Conservation (phyloP, 805 yeast genomes). For the Clavispora phyllophila region DNA sequence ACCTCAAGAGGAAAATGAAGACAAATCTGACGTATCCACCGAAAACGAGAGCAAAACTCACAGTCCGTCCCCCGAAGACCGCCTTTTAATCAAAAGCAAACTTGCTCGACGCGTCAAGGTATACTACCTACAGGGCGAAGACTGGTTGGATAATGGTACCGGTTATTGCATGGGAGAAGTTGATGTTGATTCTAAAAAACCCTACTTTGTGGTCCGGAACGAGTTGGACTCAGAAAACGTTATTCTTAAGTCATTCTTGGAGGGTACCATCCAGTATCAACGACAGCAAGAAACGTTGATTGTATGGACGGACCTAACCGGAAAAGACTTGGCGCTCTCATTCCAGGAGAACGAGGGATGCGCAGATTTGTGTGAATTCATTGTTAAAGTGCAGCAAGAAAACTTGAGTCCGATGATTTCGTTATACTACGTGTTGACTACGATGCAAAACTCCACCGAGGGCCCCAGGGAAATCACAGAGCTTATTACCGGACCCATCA, state of each 20-base stretch:
- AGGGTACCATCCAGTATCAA: slow-evolving; percentile 77
- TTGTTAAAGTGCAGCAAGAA: slow-evolving; percentile 60
- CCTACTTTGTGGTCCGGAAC: slow-evolving; percentile 67
- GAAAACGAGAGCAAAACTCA: not conserved
- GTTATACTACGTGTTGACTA: slow-evolving; percentile 51
- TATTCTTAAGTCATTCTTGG: slow-evolving; percentile 60
- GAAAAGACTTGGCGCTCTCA: slow-evolving; percentile 76
- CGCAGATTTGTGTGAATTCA: slow-evolving; percentile 72
- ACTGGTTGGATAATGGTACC: slow-evolving; percentile 90
- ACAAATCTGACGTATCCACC: not conserved
- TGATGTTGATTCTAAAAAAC: slow-evolving; percentile 30
- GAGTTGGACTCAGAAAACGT: slow-evolving; percentile 58
- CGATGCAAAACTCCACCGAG: slow-evolving; percentile 20
- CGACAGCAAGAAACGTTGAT: slow-evolving; percentile 91
- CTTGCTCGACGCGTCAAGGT: slow-evolving; percentile 81
- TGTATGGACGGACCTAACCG: slow-evolving; percentile 84
- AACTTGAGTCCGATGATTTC: slow-evolving; percentile 58
- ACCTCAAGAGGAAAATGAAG: not conserved
- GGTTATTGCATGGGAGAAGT: slow-evolving; percentile 79
- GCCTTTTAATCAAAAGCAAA: slow-evolving; percentile 8
- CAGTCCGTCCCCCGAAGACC: not conserved
- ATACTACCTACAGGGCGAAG: slow-evolving; percentile 73
- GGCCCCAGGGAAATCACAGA: slow-evolving; percentile 54
- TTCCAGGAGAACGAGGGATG: slow-evolving; percentile 94
- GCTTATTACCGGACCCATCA: slow-evolving; percentile 73